These are phyloP conservation scores for Diplodia sapinea DNA, from an alignment of 2,329 filamentous ascomycete genomes.

Conservation along the genomic window DNA sequence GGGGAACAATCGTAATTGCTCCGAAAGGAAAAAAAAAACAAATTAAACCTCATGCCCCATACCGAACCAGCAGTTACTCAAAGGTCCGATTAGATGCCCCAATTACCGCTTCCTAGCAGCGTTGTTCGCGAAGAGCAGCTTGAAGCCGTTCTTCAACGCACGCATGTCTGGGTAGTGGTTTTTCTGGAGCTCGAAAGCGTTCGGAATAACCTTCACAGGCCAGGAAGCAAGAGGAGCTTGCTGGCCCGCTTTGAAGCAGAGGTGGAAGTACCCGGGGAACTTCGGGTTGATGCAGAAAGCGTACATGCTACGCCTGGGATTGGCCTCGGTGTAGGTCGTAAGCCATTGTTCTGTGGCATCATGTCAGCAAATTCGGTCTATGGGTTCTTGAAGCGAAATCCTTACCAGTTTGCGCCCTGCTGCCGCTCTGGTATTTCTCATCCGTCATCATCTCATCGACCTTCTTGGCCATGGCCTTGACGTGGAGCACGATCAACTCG, in stretches of 20 bases:
- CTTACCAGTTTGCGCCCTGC: slow-evolving; percentile 83
- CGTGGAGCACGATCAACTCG: slow-evolving; percentile 94
- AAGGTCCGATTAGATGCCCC: not conserved
- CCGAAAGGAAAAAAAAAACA: not conserved
- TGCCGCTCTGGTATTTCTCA: slow-evolving; percentile 89
- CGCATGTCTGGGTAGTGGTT: slow-evolving; percentile 93
- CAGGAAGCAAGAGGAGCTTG: slow-evolving; percentile 75
- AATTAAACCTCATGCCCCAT: not conserved
- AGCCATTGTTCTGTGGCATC: slow-evolving; percentile 83
- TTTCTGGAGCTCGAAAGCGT: slow-evolving; percentile 89
- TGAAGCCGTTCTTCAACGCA: slow-evolving; percentile 96
- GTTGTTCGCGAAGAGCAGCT: slow-evolving; percentile 71
- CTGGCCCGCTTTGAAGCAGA: slow-evolving; percentile 93
- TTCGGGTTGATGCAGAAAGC: slow-evolving; percentile 94
- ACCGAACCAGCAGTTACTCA: not conserved
- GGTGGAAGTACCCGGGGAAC: slow-evolving; percentile 90
- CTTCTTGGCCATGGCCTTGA: slow-evolving; percentile 97
- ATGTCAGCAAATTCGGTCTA: slow-evolving; percentile 29
- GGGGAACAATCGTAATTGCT: slow-evolving; percentile 4
- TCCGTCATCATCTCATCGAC: slow-evolving; percentile 94
- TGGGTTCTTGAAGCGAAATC: slow-evolving; percentile 35
- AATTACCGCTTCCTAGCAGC: slow-evolving; percentile 20
- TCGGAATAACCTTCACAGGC: slow-evolving; percentile 88
- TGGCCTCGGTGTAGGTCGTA: slow-evolving; percentile 92
- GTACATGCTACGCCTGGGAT: slow-evolving; percentile 91